Conservation (phyloP, 768 basidiomycete species). For the Pulveroboletus sp. region DNA sequence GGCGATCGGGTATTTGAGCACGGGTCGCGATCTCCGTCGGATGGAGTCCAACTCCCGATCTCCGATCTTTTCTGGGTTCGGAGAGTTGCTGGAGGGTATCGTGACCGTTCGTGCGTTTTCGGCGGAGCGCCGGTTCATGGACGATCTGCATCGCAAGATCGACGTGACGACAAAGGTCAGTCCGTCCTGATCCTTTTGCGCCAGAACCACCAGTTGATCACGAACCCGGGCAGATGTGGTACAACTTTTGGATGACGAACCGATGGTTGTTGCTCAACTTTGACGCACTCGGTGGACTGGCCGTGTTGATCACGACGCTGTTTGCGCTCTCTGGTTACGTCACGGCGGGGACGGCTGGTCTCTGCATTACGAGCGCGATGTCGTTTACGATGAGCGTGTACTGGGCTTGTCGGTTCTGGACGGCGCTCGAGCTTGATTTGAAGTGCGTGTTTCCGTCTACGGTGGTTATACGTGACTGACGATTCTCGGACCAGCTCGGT, state of each 20-base stretch:
- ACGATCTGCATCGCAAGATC: constrained; percentile 67
- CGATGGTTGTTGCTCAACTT: constrained; percentile 83
- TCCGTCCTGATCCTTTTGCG: not conserved
- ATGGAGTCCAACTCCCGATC: constrained; percentile 89
- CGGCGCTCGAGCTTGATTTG: constrained; percentile 66
- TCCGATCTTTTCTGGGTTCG: constrained; percentile 80
- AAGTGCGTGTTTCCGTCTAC: constrained; percentile 46
- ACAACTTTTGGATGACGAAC: constrained; percentile 86
- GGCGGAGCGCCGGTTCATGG: constrained; percentile 72
- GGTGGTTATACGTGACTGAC: constrained; percentile 5
- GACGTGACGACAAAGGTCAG: constrained; percentile 72
- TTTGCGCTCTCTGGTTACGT: constrained; percentile 66
- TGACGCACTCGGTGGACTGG: constrained; percentile 69
- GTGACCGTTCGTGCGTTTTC: constrained; percentile 93
- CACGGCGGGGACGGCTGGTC: constrained; percentile 59
- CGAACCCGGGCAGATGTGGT: constrained; percentile 58
- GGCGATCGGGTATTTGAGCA: constrained; percentile 70
- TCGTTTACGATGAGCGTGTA: constrained; percentile 50
- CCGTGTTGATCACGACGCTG: constrained; percentile 71
- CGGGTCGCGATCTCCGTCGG: constrained; percentile 78
- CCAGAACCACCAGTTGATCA: too few species aligned
- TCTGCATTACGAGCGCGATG: constrained; percentile 75
- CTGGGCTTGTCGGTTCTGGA: constrained; percentile 48
- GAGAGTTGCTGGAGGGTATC: constrained; percentile 80
- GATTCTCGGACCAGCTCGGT: constrained; percentile 54